Evolutionary conservation across 2,329 filamentous ascomycete species (phyloP), one percentile per base, ranked within the genome.

Genomic region (Fusarium robinianum): DNA sequence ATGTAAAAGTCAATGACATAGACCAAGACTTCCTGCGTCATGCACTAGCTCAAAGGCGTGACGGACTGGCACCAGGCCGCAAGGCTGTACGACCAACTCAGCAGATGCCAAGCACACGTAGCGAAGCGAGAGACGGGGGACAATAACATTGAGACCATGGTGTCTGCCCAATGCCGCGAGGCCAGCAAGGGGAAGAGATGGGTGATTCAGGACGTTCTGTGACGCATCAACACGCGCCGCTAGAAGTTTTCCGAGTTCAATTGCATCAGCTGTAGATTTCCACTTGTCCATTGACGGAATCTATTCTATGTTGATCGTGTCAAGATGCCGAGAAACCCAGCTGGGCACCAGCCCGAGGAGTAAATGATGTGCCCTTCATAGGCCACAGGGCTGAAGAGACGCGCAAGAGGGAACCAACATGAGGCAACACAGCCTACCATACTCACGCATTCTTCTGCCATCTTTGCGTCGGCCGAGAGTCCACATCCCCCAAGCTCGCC

Each of bases 1-100:
- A 19, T 49, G 29, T n/a, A 29, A 56, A 45, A 58, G 49, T 56
- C 55, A 54, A 54, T 58, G 49, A 57, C 54, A 55, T 57, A 48
- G 47, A 52, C 54, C 54, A 57, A 57, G 51, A 40, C 11, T 5
- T 39, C 16, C 7, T 5, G 49, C 47, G 22, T 30, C 53, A 43
- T 47, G 27, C 43, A 55, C 36, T 57, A 52, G 53, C 15, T 26
- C 45, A 38, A 48, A 31, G 30, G 18, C 37, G 33, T 36, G 29
- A 27, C 30, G 15, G 15, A n/a, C n/a, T 22, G 25, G 36, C 30
- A 18, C 24, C 36, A 22, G 22, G 15, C 24, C 17, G 19, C 27
- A 16, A 31, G 24, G 33, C 26, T 35, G 33, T 42, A 36, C 41
- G n/a, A n/a, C n/a, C n/a, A 40, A 39, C 33, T 48, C 47, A 52